phyloP scores from a whole-genome alignment of 208 protist genomes.

The Strigomonas culicis region DNA sequence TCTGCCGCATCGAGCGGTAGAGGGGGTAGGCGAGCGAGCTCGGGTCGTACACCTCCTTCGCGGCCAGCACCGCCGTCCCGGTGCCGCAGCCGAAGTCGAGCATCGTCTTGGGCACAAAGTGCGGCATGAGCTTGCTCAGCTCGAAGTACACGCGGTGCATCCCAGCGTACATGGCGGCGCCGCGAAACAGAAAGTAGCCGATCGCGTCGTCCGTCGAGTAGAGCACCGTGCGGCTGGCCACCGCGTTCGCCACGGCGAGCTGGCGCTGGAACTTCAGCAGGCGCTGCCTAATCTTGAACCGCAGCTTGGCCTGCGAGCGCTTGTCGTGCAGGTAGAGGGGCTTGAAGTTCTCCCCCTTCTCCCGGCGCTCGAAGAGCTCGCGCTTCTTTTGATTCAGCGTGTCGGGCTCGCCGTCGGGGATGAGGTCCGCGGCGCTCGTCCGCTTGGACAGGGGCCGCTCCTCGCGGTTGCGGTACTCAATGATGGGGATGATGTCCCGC shows the following conservation, averaged over 20 bases:
- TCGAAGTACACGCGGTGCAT: constrained; percentile 88
- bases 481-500: constrained; percentile 85
- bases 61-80: constrained; percentile 76
- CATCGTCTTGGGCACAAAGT: constrained; percentile 87
- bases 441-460: constrained; percentile 41
- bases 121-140: constrained; percentile 81
- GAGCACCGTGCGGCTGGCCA: constrained; percentile 73
- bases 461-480: constrained; percentile 86
- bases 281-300: constrained; percentile 76
- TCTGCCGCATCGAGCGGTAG: constrained; percentile 79
- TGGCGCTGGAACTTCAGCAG: constrained; percentile 87
- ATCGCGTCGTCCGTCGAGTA: constrained; percentile 83
- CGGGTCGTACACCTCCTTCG: constrained; percentile 89
- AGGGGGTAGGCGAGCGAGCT: constrained; percentile 80
- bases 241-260: constrained; percentile 73
- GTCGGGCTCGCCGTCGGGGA: constrained; percentile 78
- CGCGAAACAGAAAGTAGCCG: constrained; percentile 87
- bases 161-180: constrained; percentile 83
- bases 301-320: constrained; percentile 81
- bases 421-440: constrained; percentile 59
- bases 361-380: constrained; percentile 78
- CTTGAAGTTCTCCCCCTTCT: constrained; percentile 74
- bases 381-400: constrained; percentile 89
- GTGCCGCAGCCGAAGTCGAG: constrained; percentile 87
- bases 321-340: constrained; percentile 61